Evolutionary conservation across 805 yeast species (phyloP).

Genomic region (Priceomyces medius): DNA sequence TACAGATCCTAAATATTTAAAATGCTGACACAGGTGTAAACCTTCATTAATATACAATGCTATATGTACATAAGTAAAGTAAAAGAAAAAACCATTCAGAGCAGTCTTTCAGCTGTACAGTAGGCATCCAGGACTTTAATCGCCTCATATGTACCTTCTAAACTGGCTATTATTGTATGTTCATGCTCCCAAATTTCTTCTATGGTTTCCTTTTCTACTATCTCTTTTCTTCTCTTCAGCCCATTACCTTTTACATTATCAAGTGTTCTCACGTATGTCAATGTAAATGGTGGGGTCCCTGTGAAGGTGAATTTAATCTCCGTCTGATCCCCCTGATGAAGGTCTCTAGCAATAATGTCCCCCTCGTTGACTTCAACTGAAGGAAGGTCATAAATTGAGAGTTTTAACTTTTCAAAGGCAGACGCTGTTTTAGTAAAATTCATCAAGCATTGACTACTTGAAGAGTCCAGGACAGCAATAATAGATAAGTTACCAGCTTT

Average conservation of each 20-base stretch:
- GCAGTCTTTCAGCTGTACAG: constrained; percentile 45
- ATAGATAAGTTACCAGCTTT: constrained; percentile 76
- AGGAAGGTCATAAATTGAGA: constrained; percentile 49
- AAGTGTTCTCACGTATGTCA: constrained; percentile 78
- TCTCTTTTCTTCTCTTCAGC: constrained; percentile 19
- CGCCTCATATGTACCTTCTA: constrained; percentile 95
- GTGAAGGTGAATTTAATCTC: constrained; percentile 78
- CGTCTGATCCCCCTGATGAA: constrained; percentile 93
- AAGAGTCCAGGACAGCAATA: constrained; percentile 68
- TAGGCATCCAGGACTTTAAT: constrained; percentile 81
- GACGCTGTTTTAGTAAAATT: constrained; percentile 45
- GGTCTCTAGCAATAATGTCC: constrained; percentile 69
- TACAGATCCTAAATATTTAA: constrained; percentile 9
- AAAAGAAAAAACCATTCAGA: constrained; percentile 3
- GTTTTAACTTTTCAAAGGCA: constrained; percentile 28
- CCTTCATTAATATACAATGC: constrained; percentile 5
- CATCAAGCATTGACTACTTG: constrained; percentile 68
- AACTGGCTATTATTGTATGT: constrained; percentile 69
- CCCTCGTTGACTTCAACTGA: constrained; percentile 86
- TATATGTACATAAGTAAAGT: constrained; percentile 3
- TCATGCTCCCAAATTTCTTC: constrained; percentile 71
- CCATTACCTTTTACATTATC: constrained; percentile 29
- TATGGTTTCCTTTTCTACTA: constrained; percentile 55
- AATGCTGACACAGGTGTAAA: constrained; percentile 4
- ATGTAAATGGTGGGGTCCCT: constrained; percentile 88